phyloP scores from a whole-genome alignment of 2,329 filamentous ascomycete genomes.

The Talaromyces amestolkiae region DNA sequence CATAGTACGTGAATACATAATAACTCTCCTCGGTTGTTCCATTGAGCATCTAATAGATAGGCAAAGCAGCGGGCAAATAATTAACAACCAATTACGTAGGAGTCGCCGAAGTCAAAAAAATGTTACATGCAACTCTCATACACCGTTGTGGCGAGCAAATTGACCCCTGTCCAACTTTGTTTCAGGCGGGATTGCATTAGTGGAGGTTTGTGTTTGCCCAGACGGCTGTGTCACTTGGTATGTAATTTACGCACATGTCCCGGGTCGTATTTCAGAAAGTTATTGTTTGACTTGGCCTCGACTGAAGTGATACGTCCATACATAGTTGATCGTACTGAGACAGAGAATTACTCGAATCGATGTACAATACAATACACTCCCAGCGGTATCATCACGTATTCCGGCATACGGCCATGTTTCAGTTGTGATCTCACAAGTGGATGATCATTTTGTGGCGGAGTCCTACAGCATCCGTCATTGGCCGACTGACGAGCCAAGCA shows the following conservation, averaged over 20 bases:
- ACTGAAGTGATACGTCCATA: not conserved
- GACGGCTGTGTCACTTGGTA: not conserved
- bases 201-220: not conserved
- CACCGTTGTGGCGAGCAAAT: not conserved
- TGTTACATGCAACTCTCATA: not conserved
- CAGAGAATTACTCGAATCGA: not conserved
- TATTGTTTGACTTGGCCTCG: not conserved
- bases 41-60: not conserved
- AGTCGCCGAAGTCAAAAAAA: not conserved
- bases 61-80: not conserved
- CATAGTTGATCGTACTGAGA: not conserved
- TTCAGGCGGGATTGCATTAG: conserved; percentile 5
- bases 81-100: not conserved
- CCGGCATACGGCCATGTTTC: conserved; percentile 5
- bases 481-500: not conserved
- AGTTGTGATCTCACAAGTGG: not conserved
- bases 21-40: not conserved
- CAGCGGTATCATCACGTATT: not conserved
- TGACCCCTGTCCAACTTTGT: conserved; percentile 3
- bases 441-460: conserved; percentile 12
- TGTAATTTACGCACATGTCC: not conserved
- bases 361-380: not conserved
- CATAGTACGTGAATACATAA: not conserved
- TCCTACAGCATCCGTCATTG: not conserved
- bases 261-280: not conserved